Conservation (phyloP, 148 eudicot genomes). For the Chenopodium quinoa region DNA sequence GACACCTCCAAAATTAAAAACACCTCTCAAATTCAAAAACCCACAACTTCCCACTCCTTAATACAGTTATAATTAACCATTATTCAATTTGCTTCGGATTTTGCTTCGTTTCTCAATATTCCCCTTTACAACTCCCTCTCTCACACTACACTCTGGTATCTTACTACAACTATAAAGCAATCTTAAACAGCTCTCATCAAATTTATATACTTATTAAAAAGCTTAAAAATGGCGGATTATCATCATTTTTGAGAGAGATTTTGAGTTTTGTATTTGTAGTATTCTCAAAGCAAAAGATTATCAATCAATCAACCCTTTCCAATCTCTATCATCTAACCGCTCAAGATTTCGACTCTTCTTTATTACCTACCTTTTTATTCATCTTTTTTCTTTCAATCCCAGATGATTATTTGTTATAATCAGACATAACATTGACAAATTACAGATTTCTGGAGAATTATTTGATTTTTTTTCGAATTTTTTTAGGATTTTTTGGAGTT, state of each 20-base stretch:
- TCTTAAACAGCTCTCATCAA: background rate
- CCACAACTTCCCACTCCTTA: background rate
- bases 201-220: background rate
- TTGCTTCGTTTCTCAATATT: conserved; percentile 18
- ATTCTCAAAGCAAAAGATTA: conserved; percentile 33
- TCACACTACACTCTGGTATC: background rate
- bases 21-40: background rate
- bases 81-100: conserved; percentile 22
- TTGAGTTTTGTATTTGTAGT: conserved; percentile 26
- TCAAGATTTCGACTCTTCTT: conserved; percentile 22
- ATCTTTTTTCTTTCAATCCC: background rate
- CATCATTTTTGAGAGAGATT: background rate
- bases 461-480: conserved; percentile 7
- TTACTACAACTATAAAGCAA: background rate
- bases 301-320: background rate
- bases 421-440: background rate
- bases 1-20: background rate
- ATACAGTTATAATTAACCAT: background rate
- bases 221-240: conserved; percentile 17
- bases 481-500: background rate
- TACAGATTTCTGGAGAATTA: background rate
- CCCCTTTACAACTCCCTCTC: conserved; percentile 12
- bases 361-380: conserved; percentile 8
- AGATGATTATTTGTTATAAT: background rate
- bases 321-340: conserved; percentile 28